These are phyloP conservation scores for Fomitopsis schrenkii DNA, from an alignment of 1,284 basidiomycete genomes.

Conservation along the genomic window DNA sequence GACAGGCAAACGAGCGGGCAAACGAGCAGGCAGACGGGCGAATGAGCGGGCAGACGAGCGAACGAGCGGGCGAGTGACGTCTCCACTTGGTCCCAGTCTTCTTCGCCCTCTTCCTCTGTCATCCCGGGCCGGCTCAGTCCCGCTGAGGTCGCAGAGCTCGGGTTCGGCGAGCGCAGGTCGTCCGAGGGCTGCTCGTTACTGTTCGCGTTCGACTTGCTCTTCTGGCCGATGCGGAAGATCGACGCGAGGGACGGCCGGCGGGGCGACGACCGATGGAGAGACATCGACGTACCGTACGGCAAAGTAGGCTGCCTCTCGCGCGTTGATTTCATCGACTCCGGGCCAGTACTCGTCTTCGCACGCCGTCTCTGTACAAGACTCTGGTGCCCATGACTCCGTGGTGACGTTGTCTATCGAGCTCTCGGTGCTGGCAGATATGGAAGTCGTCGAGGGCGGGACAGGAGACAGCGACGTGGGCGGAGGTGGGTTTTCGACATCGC, in stretches of 20 bases:
- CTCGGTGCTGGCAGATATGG: constrained; percentile 47
- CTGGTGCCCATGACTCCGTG: constrained; percentile 29
- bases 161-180: constrained; percentile 16
- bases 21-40: too few relatives aligned
- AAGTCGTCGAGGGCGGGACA: constrained; percentile 41
- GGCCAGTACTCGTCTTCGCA: constrained; percentile 50
- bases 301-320: constrained; percentile 31
- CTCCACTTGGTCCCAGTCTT: constrained; percentile 75
- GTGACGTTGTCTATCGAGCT: constrained; percentile 43
- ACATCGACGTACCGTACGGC: constrained; percentile 31
- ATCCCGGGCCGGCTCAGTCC: background rate
- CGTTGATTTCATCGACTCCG: constrained; percentile 41
- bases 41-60: too few relatives aligned
- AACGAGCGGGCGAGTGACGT: constrained; percentile 42
- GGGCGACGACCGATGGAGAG: constrained; percentile 53
- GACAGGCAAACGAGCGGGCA: too few relatives aligned
- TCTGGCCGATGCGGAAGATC: constrained; percentile 68
- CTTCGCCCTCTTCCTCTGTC: constrained; percentile 26
- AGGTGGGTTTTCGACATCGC: constrained; percentile 23
- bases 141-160: constrained; percentile 8
- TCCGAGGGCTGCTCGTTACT: constrained; percentile 11
- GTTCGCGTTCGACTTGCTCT: constrained; percentile 30
- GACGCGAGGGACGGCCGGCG: constrained; percentile 73
- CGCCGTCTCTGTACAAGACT: constrained; percentile 32
- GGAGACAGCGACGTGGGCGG: constrained; percentile 12